Conservation (phyloP, 768 basidiomycete genomes). For the Phlebiopsis flavidoalba region DNA sequence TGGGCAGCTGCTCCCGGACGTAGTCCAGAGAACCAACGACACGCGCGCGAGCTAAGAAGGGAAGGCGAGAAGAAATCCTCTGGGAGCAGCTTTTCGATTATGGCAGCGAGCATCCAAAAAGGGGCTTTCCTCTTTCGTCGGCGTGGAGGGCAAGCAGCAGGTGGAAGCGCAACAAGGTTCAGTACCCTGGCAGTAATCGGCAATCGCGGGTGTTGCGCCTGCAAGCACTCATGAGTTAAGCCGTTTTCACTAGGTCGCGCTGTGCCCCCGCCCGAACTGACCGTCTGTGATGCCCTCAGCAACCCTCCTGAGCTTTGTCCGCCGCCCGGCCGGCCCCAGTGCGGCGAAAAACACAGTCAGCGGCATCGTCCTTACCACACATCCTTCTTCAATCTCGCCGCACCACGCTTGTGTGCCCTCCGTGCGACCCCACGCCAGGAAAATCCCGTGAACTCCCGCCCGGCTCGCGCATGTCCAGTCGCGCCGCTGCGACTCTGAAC, state of each 20-base stretch:
- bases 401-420: constrained; percentile 43
- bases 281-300: constrained; percentile 89
- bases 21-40: constrained; percentile 87
- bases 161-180: constrained; percentile 96
- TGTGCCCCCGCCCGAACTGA: constrained; percentile 31
- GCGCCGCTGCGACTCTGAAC: constrained; percentile 93
- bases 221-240: background rate
- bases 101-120: constrained; percentile 89
- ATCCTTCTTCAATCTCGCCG: constrained; percentile 96
- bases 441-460: constrained; percentile 85
- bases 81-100: constrained; percentile 86
- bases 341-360: constrained; percentile 93
- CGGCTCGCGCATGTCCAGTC: constrained; percentile 86
- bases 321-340: constrained; percentile 96
- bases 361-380: constrained; percentile 88
- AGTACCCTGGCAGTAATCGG: constrained; percentile 95
- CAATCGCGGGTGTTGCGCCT: constrained; percentile 90
- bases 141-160: constrained; percentile 88
- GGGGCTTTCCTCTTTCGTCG: constrained; percentile 96
- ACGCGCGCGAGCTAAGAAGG: constrained; percentile 88
- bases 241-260: background rate
- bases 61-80: constrained; percentile 93
- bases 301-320: constrained; percentile 85
- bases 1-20: constrained; percentile 72
- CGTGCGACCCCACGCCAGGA: constrained; percentile 46